Percentiles rank a stretch among this genome's conserved stretches.
Conservation (phyloP, 2,329 filamentous ascomycete genomes). For the Cryphonectria naterciae region DNA sequence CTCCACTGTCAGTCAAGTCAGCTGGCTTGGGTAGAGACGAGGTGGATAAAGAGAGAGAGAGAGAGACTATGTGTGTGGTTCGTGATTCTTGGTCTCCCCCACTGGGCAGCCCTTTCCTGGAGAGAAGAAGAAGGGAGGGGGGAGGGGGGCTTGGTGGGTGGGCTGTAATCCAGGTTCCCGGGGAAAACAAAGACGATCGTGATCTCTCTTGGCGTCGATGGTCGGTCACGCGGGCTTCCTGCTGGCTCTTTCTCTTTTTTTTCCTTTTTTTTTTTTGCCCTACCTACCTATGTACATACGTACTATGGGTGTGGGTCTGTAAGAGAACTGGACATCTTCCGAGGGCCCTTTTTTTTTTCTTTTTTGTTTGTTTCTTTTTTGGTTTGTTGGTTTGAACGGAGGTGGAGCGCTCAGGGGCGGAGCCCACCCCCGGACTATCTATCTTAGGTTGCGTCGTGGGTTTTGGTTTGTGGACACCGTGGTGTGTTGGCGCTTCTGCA, state of each 20-base stretch:
- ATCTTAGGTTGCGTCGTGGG: background rate
- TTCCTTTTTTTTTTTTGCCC: too few relatives aligned
- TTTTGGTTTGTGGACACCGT: background rate
- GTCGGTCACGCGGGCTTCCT: constrained; percentile 3
- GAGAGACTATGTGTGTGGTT: background rate
- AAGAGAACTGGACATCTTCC: background rate
- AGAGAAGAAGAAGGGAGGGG: background rate
- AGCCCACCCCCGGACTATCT: constrained; percentile 2
- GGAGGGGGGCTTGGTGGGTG: background rate
- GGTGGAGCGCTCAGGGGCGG: background rate
- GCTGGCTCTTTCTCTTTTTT: background rate
- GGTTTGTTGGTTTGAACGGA: background rate
- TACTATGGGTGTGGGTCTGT: background rate
- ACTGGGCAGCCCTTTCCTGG: too few relatives aligned
- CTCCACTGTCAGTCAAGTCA: background rate
- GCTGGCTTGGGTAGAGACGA: background rate
- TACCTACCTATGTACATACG: too few relatives aligned
- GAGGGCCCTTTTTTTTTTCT: background rate
- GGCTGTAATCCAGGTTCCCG: background rate
- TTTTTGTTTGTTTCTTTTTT: background rate
- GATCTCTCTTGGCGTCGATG: background rate
- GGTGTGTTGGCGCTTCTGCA: background rate
- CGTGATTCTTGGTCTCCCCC: background rate
- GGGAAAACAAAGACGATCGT: background rate
- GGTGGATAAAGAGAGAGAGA: background rate